phyloP scores from a whole-genome alignment of 306 rosid species.

The Arachis stenosperma region DNA sequence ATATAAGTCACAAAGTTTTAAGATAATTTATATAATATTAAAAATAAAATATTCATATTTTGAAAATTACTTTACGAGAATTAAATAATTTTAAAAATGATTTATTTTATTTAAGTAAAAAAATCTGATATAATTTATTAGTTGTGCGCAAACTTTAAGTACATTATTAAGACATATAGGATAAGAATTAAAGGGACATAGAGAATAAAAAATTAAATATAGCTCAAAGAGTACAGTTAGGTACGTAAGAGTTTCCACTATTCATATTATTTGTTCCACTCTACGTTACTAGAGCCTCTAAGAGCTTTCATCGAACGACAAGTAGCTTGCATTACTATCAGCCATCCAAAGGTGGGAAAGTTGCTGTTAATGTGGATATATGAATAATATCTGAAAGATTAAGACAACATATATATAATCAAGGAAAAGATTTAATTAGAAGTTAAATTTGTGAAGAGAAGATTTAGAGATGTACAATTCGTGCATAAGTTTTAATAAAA shows the following conservation, averaged over 20 bases:
- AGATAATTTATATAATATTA: too few relatives aligned
- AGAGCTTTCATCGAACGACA: constrained; percentile 35
- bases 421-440: too few relatives aligned
- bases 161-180: neutral
- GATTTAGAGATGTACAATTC: too few relatives aligned
- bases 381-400: constrained; percentile 34
- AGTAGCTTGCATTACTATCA: constrained; percentile 21
- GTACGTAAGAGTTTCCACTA: constrained; percentile 41
- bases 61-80: too few relatives aligned
- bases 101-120: too few relatives aligned
- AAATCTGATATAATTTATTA: constrained; percentile 12
- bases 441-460: too few relatives aligned
- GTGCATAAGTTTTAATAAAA: too few relatives aligned
- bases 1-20: too few relatives aligned
- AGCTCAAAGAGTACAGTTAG: constrained; percentile 34
- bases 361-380: constrained; percentile 16
- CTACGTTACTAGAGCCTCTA: constrained; percentile 24
- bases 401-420: neutral
- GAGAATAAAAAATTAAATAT: constrained; percentile 3
- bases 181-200: constrained; percentile 15
- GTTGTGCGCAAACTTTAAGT: constrained; percentile 13
- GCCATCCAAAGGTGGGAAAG: constrained; percentile 37
- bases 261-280: constrained; percentile 13
- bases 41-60: too few relatives aligned
- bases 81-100: too few relatives aligned